Conservation (phyloP, 2,329 filamentous ascomycete species). For the Fusarium pilosicola region DNA sequence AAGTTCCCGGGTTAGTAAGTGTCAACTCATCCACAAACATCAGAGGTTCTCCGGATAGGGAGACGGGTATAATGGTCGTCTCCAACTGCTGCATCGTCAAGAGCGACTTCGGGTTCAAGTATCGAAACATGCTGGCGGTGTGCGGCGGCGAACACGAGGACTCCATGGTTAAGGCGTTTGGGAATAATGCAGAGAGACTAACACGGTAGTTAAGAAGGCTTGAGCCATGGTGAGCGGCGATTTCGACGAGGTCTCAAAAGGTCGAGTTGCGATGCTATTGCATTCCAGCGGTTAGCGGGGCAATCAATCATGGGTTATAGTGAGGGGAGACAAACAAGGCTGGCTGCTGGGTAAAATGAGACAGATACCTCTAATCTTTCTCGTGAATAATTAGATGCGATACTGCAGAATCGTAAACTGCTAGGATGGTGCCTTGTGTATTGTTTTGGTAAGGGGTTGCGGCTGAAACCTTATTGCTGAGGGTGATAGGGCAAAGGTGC, state of each 20-base stretch:
- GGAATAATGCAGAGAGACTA: constrained; percentile 41
- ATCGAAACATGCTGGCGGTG: constrained; percentile 45
- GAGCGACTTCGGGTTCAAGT: constrained; percentile 48
- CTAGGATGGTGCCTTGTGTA: constrained; percentile 12
- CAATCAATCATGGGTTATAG: constrained; percentile 42
- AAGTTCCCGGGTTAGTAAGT: constrained; percentile 45
- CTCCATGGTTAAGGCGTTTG: background rate
- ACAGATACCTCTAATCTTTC: constrained; percentile 17
- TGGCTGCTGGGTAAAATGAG: constrained; percentile 22
- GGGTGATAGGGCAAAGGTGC: constrained; percentile 25
- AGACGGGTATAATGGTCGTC: constrained; percentile 47
- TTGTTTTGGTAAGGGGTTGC: constrained; percentile 10
- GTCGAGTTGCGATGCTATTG: constrained; percentile 32
- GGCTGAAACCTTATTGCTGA: constrained; percentile 19
- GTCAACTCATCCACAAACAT: constrained; percentile 30
- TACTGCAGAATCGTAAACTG: constrained; percentile 12
- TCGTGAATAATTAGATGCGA: constrained; percentile 7
- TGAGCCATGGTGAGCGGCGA: constrained; percentile 50
- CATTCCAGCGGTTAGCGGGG: constrained; percentile 57
- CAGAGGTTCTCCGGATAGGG: constrained; percentile 27
- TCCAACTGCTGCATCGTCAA: constrained; percentile 47
- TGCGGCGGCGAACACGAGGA: constrained; percentile 14
- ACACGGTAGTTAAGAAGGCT: constrained; percentile 56
- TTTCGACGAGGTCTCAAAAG: constrained; percentile 25
- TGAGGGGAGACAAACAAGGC: constrained; percentile 24